Base-by-base conservation (phyloP, 805 yeast species). In the Candida andamanensis region DNA sequence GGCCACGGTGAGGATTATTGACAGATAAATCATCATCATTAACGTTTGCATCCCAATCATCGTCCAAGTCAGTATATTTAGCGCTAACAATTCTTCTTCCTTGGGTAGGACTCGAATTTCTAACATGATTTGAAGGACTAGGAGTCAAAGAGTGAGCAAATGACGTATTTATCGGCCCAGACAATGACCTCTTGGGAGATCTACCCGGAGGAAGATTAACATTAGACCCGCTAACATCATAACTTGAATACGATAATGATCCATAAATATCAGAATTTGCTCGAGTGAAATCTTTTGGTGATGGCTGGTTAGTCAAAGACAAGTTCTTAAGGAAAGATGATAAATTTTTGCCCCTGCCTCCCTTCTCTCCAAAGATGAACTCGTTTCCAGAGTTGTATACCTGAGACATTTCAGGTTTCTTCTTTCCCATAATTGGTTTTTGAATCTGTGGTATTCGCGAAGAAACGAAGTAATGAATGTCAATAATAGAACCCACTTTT, bases 31-130 rank as follows among this genome's bases (percentile, higher is more conserved):
- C 32, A n/a, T 27, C 36, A 6, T 37, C 39, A 26, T 78, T 80
- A 9, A 90, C 44, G 13, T 58, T 67, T 13, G 75, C 94, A 54
- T 86, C 90, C 96, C 96, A 87, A 56, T 86, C 96, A 45, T 84
- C 95, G 52, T 87, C 95, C 36, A 80, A 61, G 50, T 87, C 95
- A 26, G 77, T 64, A 49, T 80, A 81, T 35, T 47, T 42, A n/a
- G 45, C 38, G 33, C 33, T 54, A 15, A 18, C 42, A 33, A 27
- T 28, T 39, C 36, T 20, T 27, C 29, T 41, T 13, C 26, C 21
- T 23, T 15, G 35, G 17, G 28, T 34, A 4, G 40, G 42, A 2
- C 36, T 34, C 25, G 22, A n/a, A 24, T 14, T 27, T 11, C 32
- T 28, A 10, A 20, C 24, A 12, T 20, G 24, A 11, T 29, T 33